These are phyloP conservation scores for Lactarius akahatsu DNA, from an alignment of 768 basidiomycete genomes.

Conservation along the genomic window DNA sequence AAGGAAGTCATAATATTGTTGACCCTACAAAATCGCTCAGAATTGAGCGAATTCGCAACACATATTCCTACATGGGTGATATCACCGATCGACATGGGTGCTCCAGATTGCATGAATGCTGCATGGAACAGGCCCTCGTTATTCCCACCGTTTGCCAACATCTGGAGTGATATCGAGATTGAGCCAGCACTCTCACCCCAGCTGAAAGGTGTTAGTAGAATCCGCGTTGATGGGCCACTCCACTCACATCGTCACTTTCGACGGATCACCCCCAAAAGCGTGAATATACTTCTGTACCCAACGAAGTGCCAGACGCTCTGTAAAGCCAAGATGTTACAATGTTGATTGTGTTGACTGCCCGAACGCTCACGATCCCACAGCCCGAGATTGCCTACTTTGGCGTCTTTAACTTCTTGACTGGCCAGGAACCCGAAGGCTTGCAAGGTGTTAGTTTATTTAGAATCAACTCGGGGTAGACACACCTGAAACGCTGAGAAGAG, in stretches of 20 bases:
- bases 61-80: constrained; percentile 38
- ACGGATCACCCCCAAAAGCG: constrained; percentile 62
- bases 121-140: constrained; percentile 41
- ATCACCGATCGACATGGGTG: constrained; percentile 36
- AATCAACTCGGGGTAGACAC: background rate
- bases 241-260: constrained; percentile 56
- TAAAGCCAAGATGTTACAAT: background rate
- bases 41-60: constrained; percentile 7
- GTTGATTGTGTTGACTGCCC: background rate
- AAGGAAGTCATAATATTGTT: constrained; percentile 43
- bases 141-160: constrained; percentile 42
- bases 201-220: constrained; percentile 30
- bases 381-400: constrained; percentile 59
- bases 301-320: constrained; percentile 55
- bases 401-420: constrained; percentile 50
- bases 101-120: constrained; percentile 46
- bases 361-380: constrained; percentile 56
- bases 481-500: constrained; percentile 16
- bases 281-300: constrained; percentile 68
- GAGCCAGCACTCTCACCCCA: constrained; percentile 57
- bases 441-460: background rate
- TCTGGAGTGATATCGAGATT: constrained; percentile 44
- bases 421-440: constrained; percentile 51
- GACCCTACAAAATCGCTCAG: constrained; percentile 28
- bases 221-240: constrained; percentile 9